A percentile compares a stretch with the other conserved stretches of the same genome.
These are phyloP conservation scores for Sophora flavescens DNA, from an alignment of 306 rosid genomes.

Conservation along the genomic window DNA sequence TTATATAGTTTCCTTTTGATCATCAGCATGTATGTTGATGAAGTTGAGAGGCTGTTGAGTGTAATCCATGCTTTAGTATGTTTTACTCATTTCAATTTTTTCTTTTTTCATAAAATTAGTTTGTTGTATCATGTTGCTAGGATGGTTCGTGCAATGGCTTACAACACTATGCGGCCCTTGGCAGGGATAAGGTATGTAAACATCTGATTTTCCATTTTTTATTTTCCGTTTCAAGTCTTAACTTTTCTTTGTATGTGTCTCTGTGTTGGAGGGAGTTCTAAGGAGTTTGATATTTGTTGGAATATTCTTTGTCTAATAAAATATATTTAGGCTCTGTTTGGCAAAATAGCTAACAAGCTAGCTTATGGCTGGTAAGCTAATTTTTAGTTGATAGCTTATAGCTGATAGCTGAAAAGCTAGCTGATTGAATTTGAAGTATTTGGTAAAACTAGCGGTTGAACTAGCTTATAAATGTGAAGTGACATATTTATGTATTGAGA, in stretches of 20 bases:
- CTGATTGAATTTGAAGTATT: too few relatives aligned
- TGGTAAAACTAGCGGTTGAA: too few relatives aligned
- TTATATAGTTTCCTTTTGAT: background rate
- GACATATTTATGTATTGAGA: too few relatives aligned
- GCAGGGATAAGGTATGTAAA: slow-evolving; percentile 76
- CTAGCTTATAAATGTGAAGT: too few relatives aligned
- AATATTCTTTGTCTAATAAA: background rate
- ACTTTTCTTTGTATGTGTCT: background rate
- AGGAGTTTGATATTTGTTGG: background rate
- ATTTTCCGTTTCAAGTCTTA: background rate
- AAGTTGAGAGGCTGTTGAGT: background rate
- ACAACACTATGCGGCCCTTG: slow-evolving; percentile 86
- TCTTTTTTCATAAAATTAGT: background rate
- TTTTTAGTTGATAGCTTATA: too few relatives aligned
- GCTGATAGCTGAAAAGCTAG: too few relatives aligned
- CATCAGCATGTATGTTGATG: slow-evolving; percentile 2
- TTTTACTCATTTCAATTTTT: background rate
- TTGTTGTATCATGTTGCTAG: slow-evolving; percentile 46
- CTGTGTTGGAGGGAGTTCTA: background rate
- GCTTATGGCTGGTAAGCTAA: too few relatives aligned
- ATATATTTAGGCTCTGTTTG: too few relatives aligned
- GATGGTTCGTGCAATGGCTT: slow-evolving; percentile 91
- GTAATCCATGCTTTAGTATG: background rate
- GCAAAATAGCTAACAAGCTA: too few relatives aligned
- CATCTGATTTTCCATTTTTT: background rate